These are phyloP conservation scores for Flaveria robusta DNA, from an alignment of 129 eudicot species.

Conservation along the genomic window DNA sequence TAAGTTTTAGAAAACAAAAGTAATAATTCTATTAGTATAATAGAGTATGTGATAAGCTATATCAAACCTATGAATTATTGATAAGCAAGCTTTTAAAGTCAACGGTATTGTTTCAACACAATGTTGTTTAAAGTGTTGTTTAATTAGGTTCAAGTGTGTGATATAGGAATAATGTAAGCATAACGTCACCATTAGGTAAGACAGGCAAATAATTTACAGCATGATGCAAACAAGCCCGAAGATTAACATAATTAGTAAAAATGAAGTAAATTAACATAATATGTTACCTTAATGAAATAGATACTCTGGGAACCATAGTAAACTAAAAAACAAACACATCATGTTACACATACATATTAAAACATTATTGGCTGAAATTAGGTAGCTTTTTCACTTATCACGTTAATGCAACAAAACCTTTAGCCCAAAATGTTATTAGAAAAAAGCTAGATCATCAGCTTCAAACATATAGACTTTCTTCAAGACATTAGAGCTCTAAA, in stretches of 20 bases:
- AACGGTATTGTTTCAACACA: not conserved
- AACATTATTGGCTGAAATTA: conserved; percentile 3
- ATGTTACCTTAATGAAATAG: not conserved
- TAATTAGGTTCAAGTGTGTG: too few relatives aligned
- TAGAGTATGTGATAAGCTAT: not conserved
- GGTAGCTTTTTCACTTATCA: not conserved
- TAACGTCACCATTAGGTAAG: too few relatives aligned
- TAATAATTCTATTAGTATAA: not conserved
- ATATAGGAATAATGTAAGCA: too few relatives aligned
- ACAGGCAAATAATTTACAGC: not conserved
- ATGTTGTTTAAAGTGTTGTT: too few relatives aligned
- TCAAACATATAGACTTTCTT: not conserved
- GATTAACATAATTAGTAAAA: not conserved
- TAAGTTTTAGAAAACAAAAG: conserved; percentile 23
- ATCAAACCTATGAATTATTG: not conserved
- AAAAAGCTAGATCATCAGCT: not conserved
- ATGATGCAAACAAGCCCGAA: not conserved
- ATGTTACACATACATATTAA: not conserved
- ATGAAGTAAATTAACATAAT: not conserved
- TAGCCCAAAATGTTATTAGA: too few relatives aligned
- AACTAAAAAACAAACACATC: not conserved
- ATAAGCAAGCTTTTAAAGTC: not conserved
- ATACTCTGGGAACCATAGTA: not conserved
- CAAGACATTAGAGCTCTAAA: not conserved
- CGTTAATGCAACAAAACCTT: too few relatives aligned